Base-by-base conservation (phyloP, 2,329 filamentous ascomycete species). In the Microcyclosporella mali region DNA sequence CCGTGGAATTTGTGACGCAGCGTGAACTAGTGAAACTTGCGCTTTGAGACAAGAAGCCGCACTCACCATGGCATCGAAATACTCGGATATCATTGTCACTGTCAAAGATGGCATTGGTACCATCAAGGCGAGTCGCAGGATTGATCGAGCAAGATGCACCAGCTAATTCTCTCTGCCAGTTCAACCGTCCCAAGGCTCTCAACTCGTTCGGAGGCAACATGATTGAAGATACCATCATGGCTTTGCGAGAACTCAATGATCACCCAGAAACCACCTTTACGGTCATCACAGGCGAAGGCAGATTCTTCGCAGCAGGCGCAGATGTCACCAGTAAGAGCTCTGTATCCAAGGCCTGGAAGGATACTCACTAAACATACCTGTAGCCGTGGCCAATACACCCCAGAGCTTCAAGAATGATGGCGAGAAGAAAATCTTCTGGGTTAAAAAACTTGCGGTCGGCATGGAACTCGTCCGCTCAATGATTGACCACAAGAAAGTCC, bases 401-500 rank as follows among this genome's bases (percentile, higher is more conserved):
- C 35, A 34, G 4, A 37, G 45, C 15, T 57, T 56, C 49, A 52
- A 50, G 43, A 47, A 58, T 31, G 52, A 54, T 30, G 56, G 54
- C 46, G 42, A 52, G 18, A 52, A 51, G 44, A 58, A 58, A 18
- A 31, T 56, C 25, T 58, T 56, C 44, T 58, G 52, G 52, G 40
- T 41, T 9, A 44, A 53, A 38, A 35, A 47, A 2, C 48, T 58
- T 27, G 51, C 56, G 7, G 40, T 42, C 10, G 52, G 52, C 12
- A 47, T 53, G 42, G 56, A 58, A 35, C 45, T 58, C 11, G 52
- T 56, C 6, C 51, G 54, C 4, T 43, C 50, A 8, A 50, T 58
- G 46, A 57, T 58, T 40, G 52, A 58, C 34, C 56, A 58, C 41
- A 46, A 47, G 33, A 58, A 56, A 47, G 56, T 58, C n/a, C 40